These are phyloP conservation scores for Sphagnum magellanicum DNA, from an alignment of 228 moss, liverwort and hornwort species.

Conservation along the genomic window DNA sequence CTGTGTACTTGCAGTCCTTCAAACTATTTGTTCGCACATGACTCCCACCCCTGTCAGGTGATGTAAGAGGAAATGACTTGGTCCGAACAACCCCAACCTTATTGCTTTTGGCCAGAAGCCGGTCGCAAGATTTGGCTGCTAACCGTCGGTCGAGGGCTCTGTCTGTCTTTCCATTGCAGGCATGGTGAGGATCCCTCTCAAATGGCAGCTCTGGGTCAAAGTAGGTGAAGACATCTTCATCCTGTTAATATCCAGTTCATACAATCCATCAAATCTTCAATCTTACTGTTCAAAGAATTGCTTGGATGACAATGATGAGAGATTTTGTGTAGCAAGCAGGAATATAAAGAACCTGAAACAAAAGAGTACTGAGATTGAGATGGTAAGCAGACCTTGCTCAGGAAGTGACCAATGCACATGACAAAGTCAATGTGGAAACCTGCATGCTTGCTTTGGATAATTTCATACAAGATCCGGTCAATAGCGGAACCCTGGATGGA, in stretches of 20 bases:
- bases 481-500: slow-evolving; percentile 68
- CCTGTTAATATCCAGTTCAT: slow-evolving; percentile 18
- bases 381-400: slow-evolving; percentile 44
- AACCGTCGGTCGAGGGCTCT: slow-evolving; percentile 48
- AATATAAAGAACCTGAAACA: no score
- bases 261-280: not conserved
- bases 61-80: slow-evolving; percentile 21
- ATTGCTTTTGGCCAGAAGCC: slow-evolving; percentile 34
- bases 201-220: slow-evolving; percentile 79
- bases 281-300: no score
- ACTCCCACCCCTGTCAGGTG: slow-evolving; percentile 33
- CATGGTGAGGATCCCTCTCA: slow-evolving; percentile 44
- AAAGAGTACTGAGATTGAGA: no score
- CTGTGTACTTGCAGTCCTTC: slow-evolving; percentile 32
- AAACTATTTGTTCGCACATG: slow-evolving; percentile 26
- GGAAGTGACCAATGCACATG: slow-evolving; percentile 84
- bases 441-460: slow-evolving; percentile 57
- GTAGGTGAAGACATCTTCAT: slow-evolving; percentile 89
- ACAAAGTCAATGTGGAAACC: slow-evolving; percentile 75
- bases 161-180: slow-evolving; percentile 48
- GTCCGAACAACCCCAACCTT: slow-evolving; percentile 30
- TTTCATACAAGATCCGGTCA: slow-evolving; percentile 77
- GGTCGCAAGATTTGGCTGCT: slow-evolving; percentile 45
- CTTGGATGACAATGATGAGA: no score
- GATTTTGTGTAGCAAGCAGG: no score